Evolutionary conservation across 345 rosid species (phyloP).

Genomic region (Linum usitatissimum): DNA sequence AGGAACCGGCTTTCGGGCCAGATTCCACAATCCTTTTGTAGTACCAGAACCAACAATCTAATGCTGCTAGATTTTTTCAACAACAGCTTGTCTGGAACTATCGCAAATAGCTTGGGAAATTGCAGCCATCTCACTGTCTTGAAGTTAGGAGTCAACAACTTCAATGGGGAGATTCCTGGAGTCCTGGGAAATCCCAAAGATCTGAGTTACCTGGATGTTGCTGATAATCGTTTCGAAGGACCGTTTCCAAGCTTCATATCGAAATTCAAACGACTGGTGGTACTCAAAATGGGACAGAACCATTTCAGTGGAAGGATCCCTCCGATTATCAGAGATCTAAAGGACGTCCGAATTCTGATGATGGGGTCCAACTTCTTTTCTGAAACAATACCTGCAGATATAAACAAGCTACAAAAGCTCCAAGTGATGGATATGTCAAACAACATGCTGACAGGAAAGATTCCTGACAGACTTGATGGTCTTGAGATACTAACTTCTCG

Average conservation of each 20-base stretch:
- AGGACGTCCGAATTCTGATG: constrained; percentile 4
- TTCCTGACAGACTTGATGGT: constrained; percentile 8
- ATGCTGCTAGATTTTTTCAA: constrained; percentile 8
- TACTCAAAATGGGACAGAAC: constrained; percentile 4
- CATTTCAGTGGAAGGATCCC: constrained; percentile 10
- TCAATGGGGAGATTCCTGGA: constrained; percentile 12
- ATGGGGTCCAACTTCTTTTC: constrained; percentile 10
- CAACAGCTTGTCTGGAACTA: constrained; percentile 2
- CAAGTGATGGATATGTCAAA: constrained; percentile 12
- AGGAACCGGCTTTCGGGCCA: constrained; percentile 4
- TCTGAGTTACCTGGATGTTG: constrained; percentile 8
- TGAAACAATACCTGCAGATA: constrained; percentile 11
- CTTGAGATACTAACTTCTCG: constrained; percentile 1
- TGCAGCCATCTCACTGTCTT: constrained; percentile 12
- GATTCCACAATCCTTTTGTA: constrained; percentile 9
- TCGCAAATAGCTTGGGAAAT: constrained; percentile 9
- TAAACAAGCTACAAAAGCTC: constrained; percentile 13
- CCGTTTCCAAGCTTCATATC: constrained; percentile 10
- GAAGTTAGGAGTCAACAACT: constrained; percentile 15
- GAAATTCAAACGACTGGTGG: not conserved
- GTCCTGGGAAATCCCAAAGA: constrained; percentile 8
- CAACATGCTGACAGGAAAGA: constrained; percentile 11
- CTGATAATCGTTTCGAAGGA: constrained; percentile 9
- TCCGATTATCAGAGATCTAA: not conserved
- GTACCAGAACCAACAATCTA: not conserved